A percentile compares a stretch with the other conserved stretches of the same genome.
These are phyloP conservation scores for Ophiostoma novo-ulmi DNA, from an alignment of 2,329 filamentous ascomycete species.

Conservation along the genomic window DNA sequence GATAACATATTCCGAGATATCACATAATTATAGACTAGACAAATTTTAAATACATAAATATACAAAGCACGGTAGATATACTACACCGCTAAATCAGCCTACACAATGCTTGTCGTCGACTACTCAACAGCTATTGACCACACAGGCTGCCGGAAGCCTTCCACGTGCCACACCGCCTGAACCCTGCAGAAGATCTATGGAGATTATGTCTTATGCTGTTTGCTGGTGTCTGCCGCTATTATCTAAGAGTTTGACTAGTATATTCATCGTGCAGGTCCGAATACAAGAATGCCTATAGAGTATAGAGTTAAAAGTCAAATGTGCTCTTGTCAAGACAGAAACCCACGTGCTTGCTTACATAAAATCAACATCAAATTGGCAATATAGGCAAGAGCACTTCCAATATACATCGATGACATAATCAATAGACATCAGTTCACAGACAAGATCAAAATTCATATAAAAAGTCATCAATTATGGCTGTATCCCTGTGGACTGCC, in stretches of 20 bases:
- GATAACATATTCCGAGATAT: too few species aligned
- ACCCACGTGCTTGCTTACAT: neutral
- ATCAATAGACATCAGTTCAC: neutral
- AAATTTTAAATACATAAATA: neutral
- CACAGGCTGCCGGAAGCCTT: neutral
- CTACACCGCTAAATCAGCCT: neutral
- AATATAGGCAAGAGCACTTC: neutral
- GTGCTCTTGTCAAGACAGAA: too few species aligned
- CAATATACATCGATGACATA: neutral
- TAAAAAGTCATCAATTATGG: neutral
- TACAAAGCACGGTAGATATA: neutral
- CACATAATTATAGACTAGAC: neutral
- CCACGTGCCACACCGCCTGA: neutral
- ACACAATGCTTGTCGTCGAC: neutral
- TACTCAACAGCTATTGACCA: neutral
- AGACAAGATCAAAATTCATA: neutral
- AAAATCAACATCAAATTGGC: neutral
- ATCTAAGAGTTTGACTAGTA: too few species aligned
- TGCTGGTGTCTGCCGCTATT: neutral
- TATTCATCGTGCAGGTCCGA: too few species aligned
- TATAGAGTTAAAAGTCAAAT: neutral
- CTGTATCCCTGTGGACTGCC: neutral
- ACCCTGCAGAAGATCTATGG: neutral
- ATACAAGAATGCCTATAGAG: neutral
- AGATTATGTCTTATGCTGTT: neutral